A percentile compares a stretch with the other conserved stretches of the same genome.
Conservation (phyloP, 2,329 filamentous ascomycete species). For the Mycocentrospora acerina region DNA sequence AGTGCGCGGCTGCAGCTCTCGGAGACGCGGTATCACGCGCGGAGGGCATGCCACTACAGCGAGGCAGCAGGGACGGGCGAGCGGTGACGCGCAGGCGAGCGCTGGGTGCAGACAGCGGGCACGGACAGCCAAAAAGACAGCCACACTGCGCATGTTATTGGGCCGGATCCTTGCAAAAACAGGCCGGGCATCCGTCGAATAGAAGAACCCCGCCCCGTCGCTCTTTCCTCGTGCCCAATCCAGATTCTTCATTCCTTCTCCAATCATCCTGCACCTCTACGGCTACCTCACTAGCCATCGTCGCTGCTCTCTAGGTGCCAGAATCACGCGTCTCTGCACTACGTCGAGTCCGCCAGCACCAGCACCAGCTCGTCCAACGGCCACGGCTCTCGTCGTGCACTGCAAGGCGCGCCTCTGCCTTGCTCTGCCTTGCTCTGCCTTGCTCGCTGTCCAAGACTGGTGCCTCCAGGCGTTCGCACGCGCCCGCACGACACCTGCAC, state of each 20-base stretch:
- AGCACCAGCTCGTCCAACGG: constrained; percentile 17
- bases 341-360: constrained; percentile 24
- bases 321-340: constrained; percentile 28
- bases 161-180: constrained; percentile 16
- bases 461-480: constrained; percentile 11
- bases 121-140: constrained; percentile 6
- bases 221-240: constrained; percentile 30
- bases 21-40: too few species aligned
- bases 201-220: constrained; percentile 18
- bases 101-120: too few species aligned
- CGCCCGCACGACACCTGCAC: constrained; percentile 21
- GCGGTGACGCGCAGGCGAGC: constrained; percentile 4
- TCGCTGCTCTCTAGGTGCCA: constrained; percentile 5
- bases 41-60: too few species aligned
- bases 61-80: too few species aligned
- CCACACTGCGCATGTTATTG: constrained; percentile 17
- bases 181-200: constrained; percentile 14
- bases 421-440: too few species aligned
- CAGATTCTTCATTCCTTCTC: constrained; percentile 23
- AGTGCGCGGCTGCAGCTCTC: not conserved
- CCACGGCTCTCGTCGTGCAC: constrained; percentile 15
- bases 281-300: constrained; percentile 18
- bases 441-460: constrained; percentile 13
- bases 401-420: constrained; percentile 17
- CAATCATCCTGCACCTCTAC: constrained; percentile 31